Percentiles rank a stretch among this genome's conserved stretches.
phyloP scores from a whole-genome alignment of 202 grass and related monocot genomes.

The Hordeum pubiflorum region DNA sequence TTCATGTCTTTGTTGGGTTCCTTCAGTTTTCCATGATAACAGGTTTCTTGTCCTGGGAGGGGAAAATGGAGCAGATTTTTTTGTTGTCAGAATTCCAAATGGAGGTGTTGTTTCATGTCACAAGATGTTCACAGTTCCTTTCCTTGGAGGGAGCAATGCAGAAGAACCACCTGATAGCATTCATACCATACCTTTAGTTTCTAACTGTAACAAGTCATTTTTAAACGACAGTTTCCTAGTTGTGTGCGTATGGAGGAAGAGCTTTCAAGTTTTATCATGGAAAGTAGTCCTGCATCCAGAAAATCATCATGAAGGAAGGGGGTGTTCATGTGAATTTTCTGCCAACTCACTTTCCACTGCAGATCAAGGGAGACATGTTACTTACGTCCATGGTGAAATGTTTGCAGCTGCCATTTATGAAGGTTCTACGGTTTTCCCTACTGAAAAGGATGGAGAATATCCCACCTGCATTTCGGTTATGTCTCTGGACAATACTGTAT shows the following conservation, averaged over 20 bases:
- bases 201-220: conserved; percentile 34
- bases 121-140: conserved; percentile 66
- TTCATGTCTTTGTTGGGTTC: conserved; percentile 77
- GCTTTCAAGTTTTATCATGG: conserved; percentile 61
- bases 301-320: conserved; percentile 29
- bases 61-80: conserved; percentile 66
- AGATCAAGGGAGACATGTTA: conserved; percentile 44
- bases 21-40: conserved; percentile 49
- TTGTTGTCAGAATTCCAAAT: conserved; percentile 50
- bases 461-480: conserved; percentile 59
- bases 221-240: conserved; percentile 57
- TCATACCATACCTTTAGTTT: conserved; percentile 65
- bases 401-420: conserved; percentile 44
- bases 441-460: conserved; percentile 36
- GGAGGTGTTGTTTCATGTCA: conserved; percentile 40
- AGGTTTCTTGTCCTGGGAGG: conserved; percentile 74
- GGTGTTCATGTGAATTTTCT: conserved; percentile 35
- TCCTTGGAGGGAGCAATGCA: conserved; percentile 27
- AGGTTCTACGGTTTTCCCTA: conserved; percentile 53
- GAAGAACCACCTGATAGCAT: conserved; percentile 61
- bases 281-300: conserved; percentile 51
- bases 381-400: conserved; percentile 38
- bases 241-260: conserved; percentile 64
- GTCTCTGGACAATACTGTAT: conserved; percentile 35
- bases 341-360: conserved; percentile 24